phyloP scores from a whole-genome alignment of 371 early-diverging fungal species.

The Mortierella sp. region DNA sequence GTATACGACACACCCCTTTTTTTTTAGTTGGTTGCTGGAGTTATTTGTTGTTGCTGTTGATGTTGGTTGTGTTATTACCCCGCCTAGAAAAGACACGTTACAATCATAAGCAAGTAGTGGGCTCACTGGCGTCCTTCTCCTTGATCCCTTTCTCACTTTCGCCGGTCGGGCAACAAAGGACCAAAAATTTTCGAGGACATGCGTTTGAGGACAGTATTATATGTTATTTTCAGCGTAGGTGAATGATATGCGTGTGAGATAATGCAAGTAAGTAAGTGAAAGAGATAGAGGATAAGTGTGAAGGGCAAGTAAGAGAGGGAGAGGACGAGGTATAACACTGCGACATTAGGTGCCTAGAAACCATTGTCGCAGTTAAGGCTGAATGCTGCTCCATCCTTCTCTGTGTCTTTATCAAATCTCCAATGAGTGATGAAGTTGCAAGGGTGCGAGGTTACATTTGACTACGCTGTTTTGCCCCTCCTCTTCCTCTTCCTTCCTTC shows the following conservation, averaged over 20 bases:
- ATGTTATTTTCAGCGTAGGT: neutral
- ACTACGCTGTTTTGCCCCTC: too few relatives aligned
- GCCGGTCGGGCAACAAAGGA: neutral
- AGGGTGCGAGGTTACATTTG: too few relatives aligned
- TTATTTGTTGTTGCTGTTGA: too few relatives aligned
- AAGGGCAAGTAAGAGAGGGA: too few relatives aligned
- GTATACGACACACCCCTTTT: neutral
- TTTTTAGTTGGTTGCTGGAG: too few relatives aligned
- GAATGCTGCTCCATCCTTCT: neutral
- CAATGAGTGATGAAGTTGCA: too few relatives aligned
- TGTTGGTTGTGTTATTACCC: neutral
- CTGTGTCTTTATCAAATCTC: neutral
- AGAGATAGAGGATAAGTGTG: too few relatives aligned
- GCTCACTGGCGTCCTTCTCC: neutral
- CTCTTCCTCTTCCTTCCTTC: neutral
- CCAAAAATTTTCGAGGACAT: neutral
- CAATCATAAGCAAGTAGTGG: neutral
- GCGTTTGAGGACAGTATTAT: neutral
- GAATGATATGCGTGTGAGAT: neutral
- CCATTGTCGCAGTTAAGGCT: neutral
- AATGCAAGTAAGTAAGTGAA: too few relatives aligned
- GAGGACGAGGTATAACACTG: neutral
- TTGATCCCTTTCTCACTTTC: neutral
- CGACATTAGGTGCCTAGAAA: too few relatives aligned
- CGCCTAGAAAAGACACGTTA: slow-evolving; percentile 8